Percentiles rank a stretch among this genome's conserved stretches.
Evolutionary conservation across 352 stramenopile species (phyloP).

Genomic region (Globisporangium nagaii): DNA sequence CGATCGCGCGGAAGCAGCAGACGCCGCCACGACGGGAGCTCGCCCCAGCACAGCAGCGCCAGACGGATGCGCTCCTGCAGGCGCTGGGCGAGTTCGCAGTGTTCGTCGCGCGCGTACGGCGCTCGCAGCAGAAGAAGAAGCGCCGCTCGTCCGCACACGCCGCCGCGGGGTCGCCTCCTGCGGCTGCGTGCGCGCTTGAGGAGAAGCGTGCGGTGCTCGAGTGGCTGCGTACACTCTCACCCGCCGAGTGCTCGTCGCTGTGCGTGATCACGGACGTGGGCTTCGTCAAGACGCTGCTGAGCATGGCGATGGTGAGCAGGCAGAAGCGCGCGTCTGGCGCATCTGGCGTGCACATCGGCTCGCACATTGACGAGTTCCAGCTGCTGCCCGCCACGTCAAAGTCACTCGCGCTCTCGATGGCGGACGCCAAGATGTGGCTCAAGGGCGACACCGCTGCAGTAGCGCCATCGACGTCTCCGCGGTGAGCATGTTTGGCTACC

Average conservation of each 20-base stretch:
- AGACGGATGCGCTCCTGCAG: constrained; percentile 25
- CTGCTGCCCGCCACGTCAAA: constrained; percentile 2
- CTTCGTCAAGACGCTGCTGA: constrained; percentile 78
- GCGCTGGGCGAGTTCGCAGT: constrained; percentile 59
- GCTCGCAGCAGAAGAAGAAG: constrained; percentile 13
- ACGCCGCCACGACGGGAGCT: background rate
- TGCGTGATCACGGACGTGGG: constrained; percentile 52
- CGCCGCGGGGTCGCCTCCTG: background rate
- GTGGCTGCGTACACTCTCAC: constrained; percentile 40
- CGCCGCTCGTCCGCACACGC: constrained; percentile 2
- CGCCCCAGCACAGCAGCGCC: background rate
- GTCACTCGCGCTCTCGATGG: background rate
- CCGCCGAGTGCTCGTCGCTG: constrained; percentile 51
- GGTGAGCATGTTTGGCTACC: background rate
- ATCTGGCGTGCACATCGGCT: background rate
- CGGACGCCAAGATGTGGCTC: constrained; percentile 4
- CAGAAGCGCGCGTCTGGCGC: background rate
- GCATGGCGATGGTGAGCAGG: constrained; percentile 41
- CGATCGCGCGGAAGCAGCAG: background rate
- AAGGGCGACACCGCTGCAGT: background rate
- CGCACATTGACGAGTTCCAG: constrained; percentile 12
- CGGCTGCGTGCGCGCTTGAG: background rate
- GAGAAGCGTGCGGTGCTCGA: constrained; percentile 34
- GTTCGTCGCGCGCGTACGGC: constrained; percentile 23
- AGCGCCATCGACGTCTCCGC: background rate